Evolutionary conservation across 225 moss, liverwort and hornwort genomes (phyloP), one percentile per base, ranked within the genome.

Genomic region (Thuidium tamariscinum): DNA sequence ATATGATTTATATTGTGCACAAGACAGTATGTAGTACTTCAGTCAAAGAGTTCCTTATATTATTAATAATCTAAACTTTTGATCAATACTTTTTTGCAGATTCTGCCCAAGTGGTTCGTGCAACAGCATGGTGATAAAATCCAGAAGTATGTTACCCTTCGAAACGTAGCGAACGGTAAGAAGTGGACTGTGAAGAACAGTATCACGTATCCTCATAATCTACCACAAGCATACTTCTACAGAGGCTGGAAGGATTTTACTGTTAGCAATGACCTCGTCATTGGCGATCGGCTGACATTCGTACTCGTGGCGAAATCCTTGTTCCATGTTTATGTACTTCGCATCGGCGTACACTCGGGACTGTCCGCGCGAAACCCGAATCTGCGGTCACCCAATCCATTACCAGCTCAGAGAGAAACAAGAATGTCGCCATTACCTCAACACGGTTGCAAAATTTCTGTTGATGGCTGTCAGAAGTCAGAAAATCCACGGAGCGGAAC

Each of bases 231-330:
- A 25, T 25, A 32, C 62, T 86, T 86, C 55, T 5, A 21, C 44
- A 56, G 41, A 62, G 87, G 87, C 74, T 87, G 89, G 89, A 89
- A 36, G 74, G 74, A 37, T n/a, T 89, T 87, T 65, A 11, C 41
- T 34, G 60, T 22, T 22, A 13, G 49, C 60, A 80, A 89, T 51
- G 67, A n/a, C 51, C 87, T 89, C 60, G 66, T n/a, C 51, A 11
- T 34, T 23, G 87, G 66, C 65, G 83, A 84, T 61, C 87, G 67
- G 4, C 52, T 83, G 7, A 83, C 74, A 59, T 87, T 87, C 60
- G 48, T 83, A 25, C 89, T 87, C 66, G 79, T 78, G 48, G 79
- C 74, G 34, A 67, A 60, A 42, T 87, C 89, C 79, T 79, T 48
- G 66, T 87, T 87, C 67, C 73, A 84, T 34, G 84, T 89, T 41